Evolutionary conservation across 2,329 filamentous ascomycete species (phyloP), one percentile per base, ranked within the genome.

Genomic region (Nothophaeocryptopus gaeumannii): DNA sequence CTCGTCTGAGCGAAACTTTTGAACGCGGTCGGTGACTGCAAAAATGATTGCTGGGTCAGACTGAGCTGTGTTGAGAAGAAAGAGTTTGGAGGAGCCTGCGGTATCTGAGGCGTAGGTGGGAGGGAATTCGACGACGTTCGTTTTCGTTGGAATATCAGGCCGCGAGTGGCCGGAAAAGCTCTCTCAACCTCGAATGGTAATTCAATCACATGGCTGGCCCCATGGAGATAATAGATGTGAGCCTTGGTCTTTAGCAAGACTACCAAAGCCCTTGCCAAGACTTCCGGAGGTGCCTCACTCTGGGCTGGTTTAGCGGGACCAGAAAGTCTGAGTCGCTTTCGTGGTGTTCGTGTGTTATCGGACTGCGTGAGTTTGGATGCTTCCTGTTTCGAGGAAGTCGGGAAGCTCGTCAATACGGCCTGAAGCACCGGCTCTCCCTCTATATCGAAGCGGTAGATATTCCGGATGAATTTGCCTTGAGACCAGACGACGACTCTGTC

Each of bases 171-270:
- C 32, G 92, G 83, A 67, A 91, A 89, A 29, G 88, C 90, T 45
- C 83, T 83, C 65, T 96, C 89, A 36, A 96, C 87, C 71, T 97
- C 91, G 65, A 99, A 99, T 1, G 92, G 92, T 64, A 99, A 82
- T 67, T 96, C 89, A 40, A 97, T 79, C 51, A 96, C 82, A 77
- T 99, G 88, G 65, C 82, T 93, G 31, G 89, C 85, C 14, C 92
- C 92, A 2, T 87, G 82, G 33, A 97, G 79, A 67, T 95, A 96
- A 75, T 91, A 95, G 58, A 99, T 83, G 66, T 97, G 92, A 15
- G 89, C 90, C 66, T 97, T 92, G 0, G 89, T 91, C 70, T 88
- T 91, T 58, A 99, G 81, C 59, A 97, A 87, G 42, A 99, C 87
- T 7, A 97, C 89, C 54, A 99, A 73, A 4, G 92, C 90, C 66